Conservation (phyloP, 441 rosid genomes). For the Jatropha multifida region DNA sequence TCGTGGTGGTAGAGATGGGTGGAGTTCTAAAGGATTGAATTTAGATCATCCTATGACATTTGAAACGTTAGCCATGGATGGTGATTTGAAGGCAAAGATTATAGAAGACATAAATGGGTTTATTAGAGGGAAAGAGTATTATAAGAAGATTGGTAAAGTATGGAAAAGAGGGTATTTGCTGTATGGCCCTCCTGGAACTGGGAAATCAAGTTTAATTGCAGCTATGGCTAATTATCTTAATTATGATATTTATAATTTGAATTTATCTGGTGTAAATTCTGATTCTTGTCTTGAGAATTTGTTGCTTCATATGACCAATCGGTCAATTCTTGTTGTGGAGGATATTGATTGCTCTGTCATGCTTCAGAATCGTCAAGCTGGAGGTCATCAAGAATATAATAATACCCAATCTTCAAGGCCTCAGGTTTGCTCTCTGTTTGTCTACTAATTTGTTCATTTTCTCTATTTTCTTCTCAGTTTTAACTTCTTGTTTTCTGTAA, state of each 20-base stretch:
- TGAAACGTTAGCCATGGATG: slow-evolving; percentile 51
- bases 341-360: slow-evolving; percentile 51
- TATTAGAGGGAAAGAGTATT: slow-evolving; percentile 40
- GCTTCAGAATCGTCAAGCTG: slow-evolving; percentile 38
- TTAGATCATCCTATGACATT: slow-evolving; percentile 58
- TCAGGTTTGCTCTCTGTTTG: slow-evolving; percentile 16
- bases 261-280: slow-evolving; percentile 33
- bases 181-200: slow-evolving; percentile 63
- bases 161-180: slow-evolving; percentile 62
- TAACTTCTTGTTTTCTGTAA: neutral
- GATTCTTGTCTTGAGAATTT: slow-evolving; percentile 39
- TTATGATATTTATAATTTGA: slow-evolving; percentile 51
- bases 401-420: neutral
- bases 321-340: slow-evolving; percentile 53
- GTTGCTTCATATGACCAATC: slow-evolving; percentile 49
- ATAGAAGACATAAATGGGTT: slow-evolving; percentile 45
- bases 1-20: slow-evolving; percentile 30
- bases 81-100: slow-evolving; percentile 29
- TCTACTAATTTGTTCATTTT: neutral
- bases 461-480: neutral
- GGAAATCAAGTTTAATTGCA: slow-evolving; percentile 61
- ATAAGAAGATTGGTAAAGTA: slow-evolving; percentile 54
- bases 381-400: neutral
- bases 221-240: slow-evolving; percentile 58
- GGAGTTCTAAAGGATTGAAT: slow-evolving; percentile 34